Evolutionary conservation across 306 rosid species (phyloP), one percentile per base, ranked within the genome.

Genomic region (Glycine tomentella): DNA sequence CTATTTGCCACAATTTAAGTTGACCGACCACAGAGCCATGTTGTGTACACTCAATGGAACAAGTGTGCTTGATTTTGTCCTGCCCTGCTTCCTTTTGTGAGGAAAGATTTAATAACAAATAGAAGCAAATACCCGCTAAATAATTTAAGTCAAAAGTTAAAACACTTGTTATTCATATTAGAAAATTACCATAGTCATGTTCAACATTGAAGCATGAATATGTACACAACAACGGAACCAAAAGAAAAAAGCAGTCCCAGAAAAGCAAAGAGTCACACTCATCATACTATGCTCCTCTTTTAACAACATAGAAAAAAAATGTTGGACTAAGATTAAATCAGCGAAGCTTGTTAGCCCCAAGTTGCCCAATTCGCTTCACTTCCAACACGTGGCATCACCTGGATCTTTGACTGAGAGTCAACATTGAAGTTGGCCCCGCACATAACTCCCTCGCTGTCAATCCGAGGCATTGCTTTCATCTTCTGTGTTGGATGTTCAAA

Each of bases 351-450:
- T 10, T 81, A 77, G 14, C 92, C 93, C 95, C 97, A 93, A 31
- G 83, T 49, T 9, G 95, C 87, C 95, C 99, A 93, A 78, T 95
- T 91, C 67, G 99, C 97, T 85, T 93, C 99, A 68, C 99, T 95
- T 0, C 99, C 99, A 8, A 95, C 99, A 83, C 99, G 98, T 20
- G 99, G 97, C 96, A 95, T 91, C 82, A 73, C 80, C 14, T 59
- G 87, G n/a, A 78, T 64, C 81, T 65, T 90, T 31, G 99, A 93
- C 5, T 88, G 97, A 20, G 82, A 85, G 71, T 95, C 99, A 7
- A 89, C 97, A 89, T 90, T 93, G 82, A 95, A 95, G 87, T 85
- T 89, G 56, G 99, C 93, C 71, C 99, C 99, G 87, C 99, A 91
- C 94, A 93, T 88, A 49, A 90, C 82, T 25, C 99, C 99, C 65